Evolutionary conservation across 331 rosid species (phyloP).

Genomic region (Malus hybrid): DNA sequence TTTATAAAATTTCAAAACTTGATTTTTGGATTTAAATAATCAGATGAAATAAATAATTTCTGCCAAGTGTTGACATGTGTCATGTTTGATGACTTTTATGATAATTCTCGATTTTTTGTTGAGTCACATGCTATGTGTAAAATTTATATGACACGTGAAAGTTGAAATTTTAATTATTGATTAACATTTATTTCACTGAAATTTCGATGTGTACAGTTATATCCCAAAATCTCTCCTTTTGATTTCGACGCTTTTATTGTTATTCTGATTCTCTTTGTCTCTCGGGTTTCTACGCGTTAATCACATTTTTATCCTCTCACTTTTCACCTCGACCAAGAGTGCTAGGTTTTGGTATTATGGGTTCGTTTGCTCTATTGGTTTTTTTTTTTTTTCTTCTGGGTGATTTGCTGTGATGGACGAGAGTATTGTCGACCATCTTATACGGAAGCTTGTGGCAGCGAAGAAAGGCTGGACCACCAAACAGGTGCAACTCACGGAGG

Average conservation of each 20-base stretch:
- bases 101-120: too few species aligned
- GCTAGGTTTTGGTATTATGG: constrained; percentile 1
- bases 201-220: too few species aligned
- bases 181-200: too few species aligned
- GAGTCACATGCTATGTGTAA: too few species aligned
- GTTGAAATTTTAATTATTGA: too few species aligned
- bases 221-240: background rate
- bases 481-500: constrained; percentile 63
- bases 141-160: too few species aligned
- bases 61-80: too few species aligned
- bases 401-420: constrained; percentile 40
- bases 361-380: background rate
- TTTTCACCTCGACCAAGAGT: background rate
- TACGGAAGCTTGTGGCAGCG: constrained; percentile 53
- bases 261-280: background rate
- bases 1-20: too few species aligned
- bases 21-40: too few species aligned
- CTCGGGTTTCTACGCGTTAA: constrained; percentile 1
- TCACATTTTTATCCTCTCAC: background rate
- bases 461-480: constrained; percentile 65
- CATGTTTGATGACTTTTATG: too few species aligned
- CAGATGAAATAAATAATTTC: too few species aligned
- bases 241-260: background rate
- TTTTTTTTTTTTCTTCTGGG: background rate
- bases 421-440: constrained; percentile 43